Conservation (phyloP, 257 asterid genomes). For the Solanum habrochaites region DNA sequence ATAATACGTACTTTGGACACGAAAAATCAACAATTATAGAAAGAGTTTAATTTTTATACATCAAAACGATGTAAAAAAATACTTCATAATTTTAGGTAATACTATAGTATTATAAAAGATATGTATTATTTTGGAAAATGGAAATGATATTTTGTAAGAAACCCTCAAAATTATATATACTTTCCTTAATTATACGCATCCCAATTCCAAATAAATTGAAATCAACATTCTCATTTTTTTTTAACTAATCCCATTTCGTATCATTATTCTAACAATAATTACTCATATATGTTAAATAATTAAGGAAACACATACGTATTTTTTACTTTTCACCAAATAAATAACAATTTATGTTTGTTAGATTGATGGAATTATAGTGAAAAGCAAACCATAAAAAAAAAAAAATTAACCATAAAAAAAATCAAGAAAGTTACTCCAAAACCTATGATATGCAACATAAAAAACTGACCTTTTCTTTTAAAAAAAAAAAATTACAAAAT, state of each 20-base stretch:
- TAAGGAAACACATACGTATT: background rate
- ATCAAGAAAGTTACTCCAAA: background rate
- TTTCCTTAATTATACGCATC: background rate
- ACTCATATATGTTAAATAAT: background rate
- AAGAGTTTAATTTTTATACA: background rate
- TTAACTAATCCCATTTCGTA: background rate
- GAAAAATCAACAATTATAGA: background rate
- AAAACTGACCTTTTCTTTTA: background rate
- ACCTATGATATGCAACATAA: background rate
- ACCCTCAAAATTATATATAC: background rate
- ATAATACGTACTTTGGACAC: background rate
- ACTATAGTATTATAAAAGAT: background rate
- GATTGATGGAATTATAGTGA: background rate
- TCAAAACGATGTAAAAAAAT: background rate
- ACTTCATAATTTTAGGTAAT: background rate
- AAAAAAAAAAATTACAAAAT: background rate
- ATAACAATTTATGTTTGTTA: background rate
- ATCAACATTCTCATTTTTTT: background rate
- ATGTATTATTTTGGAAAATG: background rate
- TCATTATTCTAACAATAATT: background rate
- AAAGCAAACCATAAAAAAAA: too few species aligned
- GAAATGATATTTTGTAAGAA: background rate
- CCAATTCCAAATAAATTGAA: background rate
- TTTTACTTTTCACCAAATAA: background rate
- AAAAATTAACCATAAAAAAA: background rate